Evolutionary conservation across 176 grass and related monocot genomes (phyloP), one percentile per base, ranked within the genome.

Genomic region (Cymbopogon citratus): DNA sequence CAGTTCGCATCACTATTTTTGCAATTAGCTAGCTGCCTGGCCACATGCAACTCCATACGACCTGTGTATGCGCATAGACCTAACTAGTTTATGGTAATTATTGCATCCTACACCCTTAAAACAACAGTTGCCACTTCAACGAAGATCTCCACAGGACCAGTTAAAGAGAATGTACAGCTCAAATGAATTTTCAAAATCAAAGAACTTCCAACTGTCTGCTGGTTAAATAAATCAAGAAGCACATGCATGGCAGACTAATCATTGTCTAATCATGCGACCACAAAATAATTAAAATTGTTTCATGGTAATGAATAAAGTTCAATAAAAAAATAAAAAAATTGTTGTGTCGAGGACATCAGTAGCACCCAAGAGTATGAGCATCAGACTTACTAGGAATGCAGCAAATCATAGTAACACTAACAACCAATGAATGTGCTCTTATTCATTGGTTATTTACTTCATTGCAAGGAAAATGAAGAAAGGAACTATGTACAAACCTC

Each of bases 401-500:
- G 49, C 24, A 80, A 25, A 80, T 63, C 29, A 80, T 75, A 75
- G 15, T 69, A 84, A 84, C 28, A 66, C 38, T 9, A 41, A 80
- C 25, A 66, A 68, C 9, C 9, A 81, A 35, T 39, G 60, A 74
- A 74, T 57, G 27, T 23, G 19, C 19, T 19, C 36, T 68, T 57
- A 7, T 78, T 68, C 67, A 63, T 25, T 69, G 24, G 69, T 76
- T 68, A 73, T 49, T 84, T 19, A 71, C 49, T 61, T 48, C 39
- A 75, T 3, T 26, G 63, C 41, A 79, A 60, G 52, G 1, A 40
- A 48, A 72, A 78, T 43, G 24, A 4, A 45, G 57, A 78, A 23
- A 61, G 16, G 68, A 90, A 61, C 26, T 35, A 79, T 52, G 46
- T 85, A 74, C 12, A 56, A 80, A 98, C 96, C 92, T 95, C 96